Base-by-base conservation (phyloP, 441 rosid genomes). In the Heliophila coronopifolia region DNA sequence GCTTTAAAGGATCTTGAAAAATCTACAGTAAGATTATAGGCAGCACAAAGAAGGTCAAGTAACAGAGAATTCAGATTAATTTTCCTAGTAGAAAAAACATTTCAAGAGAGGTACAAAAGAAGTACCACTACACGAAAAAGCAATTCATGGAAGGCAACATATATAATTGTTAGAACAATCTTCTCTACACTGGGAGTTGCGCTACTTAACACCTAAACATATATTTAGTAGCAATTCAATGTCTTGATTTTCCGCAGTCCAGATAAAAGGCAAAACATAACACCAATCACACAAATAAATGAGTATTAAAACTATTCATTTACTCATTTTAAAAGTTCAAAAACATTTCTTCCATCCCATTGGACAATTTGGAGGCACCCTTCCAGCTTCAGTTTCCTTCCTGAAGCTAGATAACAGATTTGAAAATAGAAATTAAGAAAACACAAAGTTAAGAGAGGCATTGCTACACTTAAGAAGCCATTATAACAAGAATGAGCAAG, bases 261-360 rank as follows among this genome's bases (percentile, higher is more conserved):
- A 40, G 32, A 0, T 18, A 0, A 42, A 32, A 5, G 34, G 6
- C 50, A 47, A 10, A 26, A 49, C 52, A 30, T 51, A 18, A 58
- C 56, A 54, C 22, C 48, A 53, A 55, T 30, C 33, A 38, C 17
- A 63, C 44, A 49, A 39, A 63, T 42, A 41, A 58, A 0, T 0
- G 14, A 44, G 49, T 48, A 37, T 56, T 30, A 34, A 59, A 59
- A 77, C 16, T 7, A 8, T 14, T 28, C 15, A 67, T 59, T 84
- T 83, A 92, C 98, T 31, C 98, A 54, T 75, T 83, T 78, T 74
- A n/a, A 70, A 87, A 92, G 76, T 76, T 87, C 75, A 78, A 84
- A 60, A 78, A 88, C 32, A 88, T 45, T 46, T 81, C 94, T 72
- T 85, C 89, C 99, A 92, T 83, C 46, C 79, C 94, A 71, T 61